These are phyloP conservation scores for Psilocybe azurescens DNA, from an alignment of 768 basidiomycete species.

Conservation along the genomic window DNA sequence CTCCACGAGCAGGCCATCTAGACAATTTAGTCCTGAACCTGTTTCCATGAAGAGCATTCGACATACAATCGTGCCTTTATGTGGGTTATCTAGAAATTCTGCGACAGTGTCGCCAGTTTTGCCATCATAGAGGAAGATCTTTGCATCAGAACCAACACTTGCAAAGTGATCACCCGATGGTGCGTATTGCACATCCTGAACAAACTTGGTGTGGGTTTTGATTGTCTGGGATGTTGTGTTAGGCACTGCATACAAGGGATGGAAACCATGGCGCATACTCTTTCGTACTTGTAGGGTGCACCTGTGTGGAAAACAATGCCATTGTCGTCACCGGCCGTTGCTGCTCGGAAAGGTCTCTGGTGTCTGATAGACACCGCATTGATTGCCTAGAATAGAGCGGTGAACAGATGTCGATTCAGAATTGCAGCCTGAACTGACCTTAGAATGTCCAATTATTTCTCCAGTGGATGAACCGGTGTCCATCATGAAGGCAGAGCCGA, in stretches of 20 bases:
- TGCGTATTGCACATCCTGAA: slow-evolving; percentile 88
- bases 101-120: slow-evolving; percentile 80
- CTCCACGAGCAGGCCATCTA: slow-evolving; percentile 86
- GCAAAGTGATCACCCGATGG: slow-evolving; percentile 84
- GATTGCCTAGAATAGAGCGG: slow-evolving; percentile 57
- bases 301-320: slow-evolving; percentile 85
- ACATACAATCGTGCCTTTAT: slow-evolving; percentile 80
- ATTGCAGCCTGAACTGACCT: slow-evolving; percentile 50
- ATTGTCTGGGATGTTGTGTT: slow-evolving; percentile 58
- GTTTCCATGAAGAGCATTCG: neutral
- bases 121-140: slow-evolving; percentile 89
- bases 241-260: neutral
- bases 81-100: slow-evolving; percentile 70
- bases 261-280: slow-evolving; percentile 43
- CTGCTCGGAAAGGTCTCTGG: slow-evolving; percentile 90
- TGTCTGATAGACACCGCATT: slow-evolving; percentile 89
- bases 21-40: neutral
- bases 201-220: slow-evolving; percentile 89
- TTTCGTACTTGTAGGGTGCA: slow-evolving; percentile 89
- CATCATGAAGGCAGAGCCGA: slow-evolving; percentile 83
- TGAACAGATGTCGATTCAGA: neutral
- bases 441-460: slow-evolving; percentile 89
- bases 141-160: slow-evolving; percentile 89
- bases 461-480: slow-evolving; percentile 87
- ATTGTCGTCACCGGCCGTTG: slow-evolving; percentile 86